Evolutionary conservation across 805 yeast genomes (phyloP).

Genomic region (Pichia paraexigua): DNA sequence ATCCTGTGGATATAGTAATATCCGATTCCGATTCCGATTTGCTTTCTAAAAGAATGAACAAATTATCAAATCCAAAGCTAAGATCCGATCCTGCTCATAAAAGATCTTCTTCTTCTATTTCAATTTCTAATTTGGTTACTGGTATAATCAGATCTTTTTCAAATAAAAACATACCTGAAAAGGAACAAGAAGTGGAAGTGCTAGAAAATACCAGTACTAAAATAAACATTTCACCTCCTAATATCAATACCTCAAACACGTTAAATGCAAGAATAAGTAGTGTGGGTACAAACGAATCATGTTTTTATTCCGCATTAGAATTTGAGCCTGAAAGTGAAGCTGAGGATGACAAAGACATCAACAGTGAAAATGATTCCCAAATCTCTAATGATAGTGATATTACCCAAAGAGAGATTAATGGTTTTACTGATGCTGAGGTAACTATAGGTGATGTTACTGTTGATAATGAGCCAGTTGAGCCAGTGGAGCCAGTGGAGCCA

Average conservation of each 20-base stretch:
- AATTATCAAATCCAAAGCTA: background rate
- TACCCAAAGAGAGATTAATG: background rate
- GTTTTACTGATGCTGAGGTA: background rate
- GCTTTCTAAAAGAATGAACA: background rate
- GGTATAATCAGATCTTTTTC: constrained; percentile 17
- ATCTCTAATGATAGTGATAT: background rate
- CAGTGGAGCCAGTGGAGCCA: too few species aligned
- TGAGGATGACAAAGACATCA: too few species aligned
- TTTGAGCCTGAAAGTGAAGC: background rate
- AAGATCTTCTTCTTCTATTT: constrained; percentile 12
- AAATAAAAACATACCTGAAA: constrained; percentile 1
- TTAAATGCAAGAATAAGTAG: background rate
- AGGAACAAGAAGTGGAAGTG: background rate
- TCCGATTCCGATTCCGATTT: background rate
- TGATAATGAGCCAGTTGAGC: too few species aligned
- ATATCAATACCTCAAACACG: background rate
- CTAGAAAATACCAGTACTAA: too few species aligned
- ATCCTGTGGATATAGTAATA: background rate
- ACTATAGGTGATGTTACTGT: background rate
- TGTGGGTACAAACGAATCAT: background rate
- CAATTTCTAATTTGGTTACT: constrained; percentile 14
- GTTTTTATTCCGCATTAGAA: background rate
- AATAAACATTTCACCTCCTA: background rate
- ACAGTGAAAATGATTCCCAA: too few species aligned
- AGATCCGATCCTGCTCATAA: constrained; percentile 1